Percentiles rank a stretch among this genome's conserved stretches.
Conservation (phyloP, 1,139 yeast species). For the Keqinozyma sinolaborantium region DNA sequence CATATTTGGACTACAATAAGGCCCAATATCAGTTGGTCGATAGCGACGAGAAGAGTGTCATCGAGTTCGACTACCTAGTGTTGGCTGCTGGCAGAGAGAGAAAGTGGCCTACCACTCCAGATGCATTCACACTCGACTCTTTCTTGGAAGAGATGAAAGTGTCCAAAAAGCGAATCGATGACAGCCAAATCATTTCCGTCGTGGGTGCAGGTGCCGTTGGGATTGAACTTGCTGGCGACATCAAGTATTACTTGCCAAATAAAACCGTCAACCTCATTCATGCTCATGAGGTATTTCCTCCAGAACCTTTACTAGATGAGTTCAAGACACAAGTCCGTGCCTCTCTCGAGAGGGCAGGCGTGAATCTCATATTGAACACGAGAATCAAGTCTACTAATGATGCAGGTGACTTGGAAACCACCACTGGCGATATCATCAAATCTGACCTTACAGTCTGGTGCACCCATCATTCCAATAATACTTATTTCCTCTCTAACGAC, state of each 20-base stretch:
- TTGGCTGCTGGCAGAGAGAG: slow-evolving; percentile 51
- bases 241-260: slow-evolving; percentile 30
- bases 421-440: slow-evolving; percentile 23
- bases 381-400: slow-evolving; percentile 23
- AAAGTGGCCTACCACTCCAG: slow-evolving; percentile 54
- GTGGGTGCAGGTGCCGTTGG: slow-evolving; percentile 55
- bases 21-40: slow-evolving; percentile 19
- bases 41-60: slow-evolving; percentile 10
- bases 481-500: slow-evolving; percentile 17
- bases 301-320: slow-evolving; percentile 33
- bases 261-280: slow-evolving; percentile 37
- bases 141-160: slow-evolving; percentile 32
- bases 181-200: slow-evolving; percentile 25
- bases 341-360: slow-evolving; percentile 20
- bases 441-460: slow-evolving; percentile 45
- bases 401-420: slow-evolving; percentile 28
- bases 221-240: slow-evolving; percentile 46
- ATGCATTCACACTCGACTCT: slow-evolving; percentile 23
- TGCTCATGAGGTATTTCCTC: slow-evolving; percentile 37
- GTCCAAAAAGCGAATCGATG: slow-evolving; percentile 19
- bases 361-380: slow-evolving; percentile 18
- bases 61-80: slow-evolving; percentile 47
- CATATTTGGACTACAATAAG: slow-evolving; percentile 21
- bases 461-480: slow-evolving; percentile 38
- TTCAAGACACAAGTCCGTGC: slow-evolving; percentile 25